These are phyloP conservation scores for Ananas comosus DNA, from an alignment of 176 grass and related monocot species.

Conservation along the genomic window DNA sequence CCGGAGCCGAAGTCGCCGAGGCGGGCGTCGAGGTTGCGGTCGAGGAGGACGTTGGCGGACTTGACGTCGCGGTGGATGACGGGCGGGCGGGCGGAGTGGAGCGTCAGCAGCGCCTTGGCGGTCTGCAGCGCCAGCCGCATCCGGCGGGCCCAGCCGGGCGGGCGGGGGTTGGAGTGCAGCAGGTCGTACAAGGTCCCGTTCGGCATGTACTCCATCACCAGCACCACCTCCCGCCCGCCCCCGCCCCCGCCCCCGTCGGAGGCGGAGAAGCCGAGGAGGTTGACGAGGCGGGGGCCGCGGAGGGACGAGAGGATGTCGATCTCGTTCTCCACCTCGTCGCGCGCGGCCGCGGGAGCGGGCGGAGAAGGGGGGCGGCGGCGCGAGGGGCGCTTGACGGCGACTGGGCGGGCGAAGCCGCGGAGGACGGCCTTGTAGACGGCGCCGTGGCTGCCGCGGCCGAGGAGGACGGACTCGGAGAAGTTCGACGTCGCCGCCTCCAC, in stretches of 20 bases:
- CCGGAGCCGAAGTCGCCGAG: constrained; percentile 94
- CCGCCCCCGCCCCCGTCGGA: not conserved
- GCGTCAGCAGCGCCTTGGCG: constrained; percentile 51
- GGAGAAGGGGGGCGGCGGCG: constrained; percentile 31
- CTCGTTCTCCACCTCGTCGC: constrained; percentile 97
- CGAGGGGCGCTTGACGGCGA: constrained; percentile 90
- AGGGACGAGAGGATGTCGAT: constrained; percentile 78
- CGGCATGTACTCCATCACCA: constrained; percentile 97
- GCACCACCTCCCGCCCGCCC: constrained; percentile 1
- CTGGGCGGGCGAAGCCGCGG: constrained; percentile 33
- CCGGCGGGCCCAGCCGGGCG: constrained; percentile 63
- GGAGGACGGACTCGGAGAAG: constrained; percentile 64
- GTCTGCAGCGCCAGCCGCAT: constrained; percentile 79
- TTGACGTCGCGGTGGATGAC: constrained; percentile 80
- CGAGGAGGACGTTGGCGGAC: constrained; percentile 68
- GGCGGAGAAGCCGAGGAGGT: constrained; percentile 78
- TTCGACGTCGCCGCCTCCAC: constrained; percentile 65
- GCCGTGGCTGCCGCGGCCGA: constrained; percentile 89
- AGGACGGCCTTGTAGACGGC: constrained; percentile 91
- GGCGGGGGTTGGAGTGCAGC: constrained; percentile 58
- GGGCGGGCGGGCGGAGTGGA: constrained; percentile 63
- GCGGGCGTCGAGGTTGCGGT: constrained; percentile 66
- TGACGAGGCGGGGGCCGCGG: constrained; percentile 67
- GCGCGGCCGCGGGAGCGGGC: not conserved
- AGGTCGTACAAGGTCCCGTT: constrained; percentile 94